These are phyloP conservation scores for Ophiostoma piceae DNA, from an alignment of 2,329 filamentous ascomycete genomes.

Conservation along the genomic window DNA sequence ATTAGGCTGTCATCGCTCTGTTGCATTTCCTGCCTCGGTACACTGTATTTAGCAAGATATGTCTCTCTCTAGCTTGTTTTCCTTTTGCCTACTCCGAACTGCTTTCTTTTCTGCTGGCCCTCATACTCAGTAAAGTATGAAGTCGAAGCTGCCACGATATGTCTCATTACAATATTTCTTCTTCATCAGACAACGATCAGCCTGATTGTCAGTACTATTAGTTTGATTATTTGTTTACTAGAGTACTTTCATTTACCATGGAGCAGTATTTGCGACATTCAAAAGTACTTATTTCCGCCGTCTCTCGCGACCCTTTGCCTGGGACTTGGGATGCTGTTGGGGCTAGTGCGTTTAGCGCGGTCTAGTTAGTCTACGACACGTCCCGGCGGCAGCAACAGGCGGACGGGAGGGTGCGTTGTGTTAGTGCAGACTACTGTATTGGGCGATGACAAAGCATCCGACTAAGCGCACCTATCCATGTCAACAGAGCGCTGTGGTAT, in stretches of 20 bases:
- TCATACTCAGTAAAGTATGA: background rate
- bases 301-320: background rate
- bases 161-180: background rate
- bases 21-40: background rate
- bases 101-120: background rate
- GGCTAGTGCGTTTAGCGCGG: constrained; percentile 22
- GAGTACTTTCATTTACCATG: background rate
- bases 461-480: background rate
- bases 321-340: constrained; percentile 17
- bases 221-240: background rate
- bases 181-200: background rate
- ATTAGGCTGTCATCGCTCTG: background rate
- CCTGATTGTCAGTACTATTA: background rate
- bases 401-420: constrained; percentile 25
- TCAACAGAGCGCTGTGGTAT: background rate
- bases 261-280: background rate
- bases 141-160: background rate
- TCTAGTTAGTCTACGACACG: constrained; percentile 23
- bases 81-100: background rate
- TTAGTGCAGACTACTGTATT: constrained; percentile 23
- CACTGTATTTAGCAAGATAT: too few relatives aligned
- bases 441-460: background rate
- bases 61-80: background rate
- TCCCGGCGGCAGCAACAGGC: constrained; percentile 26
- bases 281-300: background rate